Percentiles rank a stretch among this genome's conserved stretches.
phyloP scores from a whole-genome alignment of 2,329 filamentous ascomycete species.

The Fusarium sp. region DNA sequence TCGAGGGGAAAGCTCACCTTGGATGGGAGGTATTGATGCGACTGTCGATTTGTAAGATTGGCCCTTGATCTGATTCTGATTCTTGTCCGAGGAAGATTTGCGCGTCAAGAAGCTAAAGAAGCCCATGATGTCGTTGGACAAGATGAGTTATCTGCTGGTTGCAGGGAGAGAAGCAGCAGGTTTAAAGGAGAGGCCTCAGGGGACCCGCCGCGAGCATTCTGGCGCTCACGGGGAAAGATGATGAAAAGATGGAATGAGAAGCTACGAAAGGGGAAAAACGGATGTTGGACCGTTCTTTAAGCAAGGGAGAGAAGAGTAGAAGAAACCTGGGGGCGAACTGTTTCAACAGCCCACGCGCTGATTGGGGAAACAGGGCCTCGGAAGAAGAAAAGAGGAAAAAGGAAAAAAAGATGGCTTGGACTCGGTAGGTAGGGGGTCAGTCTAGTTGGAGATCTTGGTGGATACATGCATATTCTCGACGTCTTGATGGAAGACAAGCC shows the following conservation, averaged over 20 bases:
- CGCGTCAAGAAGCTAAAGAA: constrained; percentile 43
- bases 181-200: constrained; percentile 25
- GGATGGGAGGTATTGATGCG: constrained; percentile 40
- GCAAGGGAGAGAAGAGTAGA: background rate
- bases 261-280: constrained; percentile 9
- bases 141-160: background rate
- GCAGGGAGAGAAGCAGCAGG: background rate
- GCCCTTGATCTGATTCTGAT: constrained; percentile 24
- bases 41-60: constrained; percentile 44
- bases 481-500: background rate
- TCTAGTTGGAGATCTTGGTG: background rate
- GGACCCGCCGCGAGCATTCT: constrained; percentile 36
- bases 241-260: background rate
- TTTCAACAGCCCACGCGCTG: constrained; percentile 20
- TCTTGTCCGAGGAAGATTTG: constrained; percentile 27
- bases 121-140: constrained; percentile 37
- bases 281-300: constrained; percentile 22
- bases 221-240: constrained; percentile 12
- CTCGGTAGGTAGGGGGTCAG: background rate
- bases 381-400: background rate
- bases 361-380: constrained; percentile 1
- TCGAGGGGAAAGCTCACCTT: constrained; percentile 25
- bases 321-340: constrained; percentile 4
- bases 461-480: background rate
- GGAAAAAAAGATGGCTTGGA: background rate